Base-by-base conservation (phyloP, 768 basidiomycete genomes). In the Gautieria morchelliformis region DNA sequence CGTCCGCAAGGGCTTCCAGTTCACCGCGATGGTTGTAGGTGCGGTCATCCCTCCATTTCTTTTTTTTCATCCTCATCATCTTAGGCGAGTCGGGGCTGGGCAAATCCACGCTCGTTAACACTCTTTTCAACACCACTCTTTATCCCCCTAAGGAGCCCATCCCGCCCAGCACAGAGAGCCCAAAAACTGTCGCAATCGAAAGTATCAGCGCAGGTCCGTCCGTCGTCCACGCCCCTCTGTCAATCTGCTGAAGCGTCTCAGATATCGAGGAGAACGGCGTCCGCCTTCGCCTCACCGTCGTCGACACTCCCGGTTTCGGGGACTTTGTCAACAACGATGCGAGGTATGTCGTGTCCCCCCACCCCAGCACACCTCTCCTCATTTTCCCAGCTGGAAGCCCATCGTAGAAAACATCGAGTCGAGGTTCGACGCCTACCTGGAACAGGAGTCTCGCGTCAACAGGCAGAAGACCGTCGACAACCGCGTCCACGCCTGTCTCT, bases 291-390 rank as follows among this genome's bases (percentile, higher is more conserved):
- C 75, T 99, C 57, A 98, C 93, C n/a, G 95, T 99, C 60, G 96
- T 99, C 61, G 96, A 99, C 70, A 99, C 94, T 30, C 96, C 96
- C 57, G 96, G 96, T 35, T 99, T 97, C 67, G 96, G 96, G 60
- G 96, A 99, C 71, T 98, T 96, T 71, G 94, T 98, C 68, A 97
- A 99, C 78, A 99, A 99, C 70, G 92, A 96, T 64, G 93, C 96
- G 67, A 93, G 93, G 93, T 92, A 61, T 62, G 74, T 62, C 62
- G 64, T 49, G 53, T 58, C 56, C 59, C 61, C 15, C 27, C 57
- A 2, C 14, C 5, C n/a, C n/a, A n/a, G n/a, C n/a, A n/a, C 37
- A 32, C 12, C n/a, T 35, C 33, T 19, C 7, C 6, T 30, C 47
- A 45, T 14, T 44, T n/a, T 27, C n/a, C 22, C 63, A 96, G 95